Base-by-base conservation (phyloP, 495 filamentous ascomycete species). In the Cercophora scortea region DNA sequence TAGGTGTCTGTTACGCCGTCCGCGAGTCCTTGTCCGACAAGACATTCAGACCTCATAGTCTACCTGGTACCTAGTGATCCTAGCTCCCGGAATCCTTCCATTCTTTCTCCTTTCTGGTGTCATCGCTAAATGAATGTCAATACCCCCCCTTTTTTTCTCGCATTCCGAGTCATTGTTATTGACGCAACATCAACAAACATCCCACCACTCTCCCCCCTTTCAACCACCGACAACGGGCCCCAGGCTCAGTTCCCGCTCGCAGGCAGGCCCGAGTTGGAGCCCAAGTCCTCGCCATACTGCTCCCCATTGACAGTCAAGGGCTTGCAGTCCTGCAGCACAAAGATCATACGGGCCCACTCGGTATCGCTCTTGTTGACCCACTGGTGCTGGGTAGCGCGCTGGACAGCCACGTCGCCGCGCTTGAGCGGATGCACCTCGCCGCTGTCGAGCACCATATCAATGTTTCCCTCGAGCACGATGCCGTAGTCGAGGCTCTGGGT, bases 401-500 rank as follows among this genome's bases (percentile, higher is more conserved):
- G 84, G 18, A 88, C 75, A 6, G 72, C 71, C 7, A 84, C 66
- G 58, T 90, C 84, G 1, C 86, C 86, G 6, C 74, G 61, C 60
- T 72, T 67, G 76, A 90, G 66, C 4, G 65, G 55, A 47, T 71
- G 63, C 47, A 64, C 68, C 61, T 82, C 83, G 0, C 86, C 78
- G 57, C 66, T 56, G 57, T 89, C 86, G 8, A 90, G 64, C 7
- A 78, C 63, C 66, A 83, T 74, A 61, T 80, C 83, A n/a, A 86
- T 62, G 58, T 78, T 62, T 0, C 88, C 88, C 61, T 90, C 86
- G n/a, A 93, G 52, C 25, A 93, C 79, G 51, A 90, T 75, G 4
- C 86, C 87, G 47, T 87, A 90, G 55, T 92, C 88, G 4, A 93
- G 65, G 13, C 77, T 82, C 59, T 82, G 74, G 3, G 88, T 90